Evolutionary conservation across 208 protist species (phyloP).

Genomic region (Acanthamoeba lenticulata): DNA sequence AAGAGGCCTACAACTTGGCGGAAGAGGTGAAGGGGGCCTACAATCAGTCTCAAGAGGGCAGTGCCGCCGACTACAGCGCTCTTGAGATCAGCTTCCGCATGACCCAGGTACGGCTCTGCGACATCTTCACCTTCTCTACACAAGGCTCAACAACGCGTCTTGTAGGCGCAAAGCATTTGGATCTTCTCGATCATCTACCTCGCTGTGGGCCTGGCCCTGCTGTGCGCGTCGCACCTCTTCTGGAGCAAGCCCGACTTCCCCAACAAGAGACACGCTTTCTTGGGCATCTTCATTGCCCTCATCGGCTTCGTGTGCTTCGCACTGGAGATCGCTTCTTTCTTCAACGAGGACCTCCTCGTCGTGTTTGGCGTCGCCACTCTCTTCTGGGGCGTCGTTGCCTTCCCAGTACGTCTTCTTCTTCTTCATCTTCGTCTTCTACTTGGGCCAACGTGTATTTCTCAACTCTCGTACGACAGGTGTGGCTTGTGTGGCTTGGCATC

Average conservation of each 20-base stretch:
- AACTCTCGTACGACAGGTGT: neutral
- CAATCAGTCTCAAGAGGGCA: neutral
- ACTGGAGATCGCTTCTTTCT: slow-evolving; percentile 25
- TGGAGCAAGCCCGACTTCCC: neutral
- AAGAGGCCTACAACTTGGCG: slow-evolving; percentile 30
- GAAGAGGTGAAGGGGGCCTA: neutral
- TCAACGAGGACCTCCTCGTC: neutral
- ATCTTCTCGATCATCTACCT: slow-evolving; percentile 50
- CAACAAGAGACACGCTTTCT: slow-evolving; percentile 26
- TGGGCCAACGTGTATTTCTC: neutral
- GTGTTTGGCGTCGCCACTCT: slow-evolving; percentile 4
- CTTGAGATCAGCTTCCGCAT: slow-evolving; percentile 43
- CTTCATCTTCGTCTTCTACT: neutral
- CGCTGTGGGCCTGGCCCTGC: neutral
- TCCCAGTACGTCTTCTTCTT: neutral
- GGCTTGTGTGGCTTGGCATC: slow-evolving; percentile 12
- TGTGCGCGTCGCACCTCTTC: slow-evolving; percentile 22
- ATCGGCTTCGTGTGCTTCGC: neutral
- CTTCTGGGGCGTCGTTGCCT: slow-evolving; percentile 37
- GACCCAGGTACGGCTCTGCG: neutral
- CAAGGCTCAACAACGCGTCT: neutral
- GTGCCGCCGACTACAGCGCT: neutral
- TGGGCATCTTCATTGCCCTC: neutral
- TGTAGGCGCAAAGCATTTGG: slow-evolving; percentile 55
- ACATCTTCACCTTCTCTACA: neutral